Percentiles rank a stretch among this genome's conserved stretches.
phyloP scores from a whole-genome alignment of 345 rosid genomes.

The Cardamine chenopodiifolia region DNA sequence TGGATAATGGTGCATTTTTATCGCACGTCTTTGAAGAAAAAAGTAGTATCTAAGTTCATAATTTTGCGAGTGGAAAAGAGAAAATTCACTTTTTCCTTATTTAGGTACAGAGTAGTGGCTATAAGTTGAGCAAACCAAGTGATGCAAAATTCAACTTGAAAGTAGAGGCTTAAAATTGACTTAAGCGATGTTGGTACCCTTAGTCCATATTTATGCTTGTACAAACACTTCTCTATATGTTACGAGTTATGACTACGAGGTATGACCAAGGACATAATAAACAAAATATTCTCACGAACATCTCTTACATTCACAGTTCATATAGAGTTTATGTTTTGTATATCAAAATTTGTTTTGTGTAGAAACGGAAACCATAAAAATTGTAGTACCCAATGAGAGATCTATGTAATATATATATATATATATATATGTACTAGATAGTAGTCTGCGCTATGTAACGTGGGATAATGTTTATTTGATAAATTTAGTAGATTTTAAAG shows the following conservation, averaged over 20 bases:
- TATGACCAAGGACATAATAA: background rate
- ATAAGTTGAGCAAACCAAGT: conserved; percentile 23
- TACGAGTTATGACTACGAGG: background rate
- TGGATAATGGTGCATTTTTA: background rate
- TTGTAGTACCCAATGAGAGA: background rate
- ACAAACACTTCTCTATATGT: background rate
- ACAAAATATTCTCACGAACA: background rate
- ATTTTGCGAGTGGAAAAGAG: background rate
- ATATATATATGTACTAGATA: too few relatives aligned
- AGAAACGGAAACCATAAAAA: background rate
- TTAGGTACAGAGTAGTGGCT: background rate
- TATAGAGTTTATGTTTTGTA: background rate
- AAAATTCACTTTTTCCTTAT: background rate
- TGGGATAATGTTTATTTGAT: too few relatives aligned
- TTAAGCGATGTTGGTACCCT: background rate
- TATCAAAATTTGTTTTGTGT: background rate
- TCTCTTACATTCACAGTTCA: background rate
- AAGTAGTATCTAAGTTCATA: background rate
- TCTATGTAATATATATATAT: background rate
- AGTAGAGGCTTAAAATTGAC: conserved; percentile 28
- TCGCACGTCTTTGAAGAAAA: background rate
- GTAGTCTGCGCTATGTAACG: too few relatives aligned
- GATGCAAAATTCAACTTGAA: conserved; percentile 14
- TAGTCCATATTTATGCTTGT: conserved; percentile 5
- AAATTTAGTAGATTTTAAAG: too few relatives aligned